Evolutionary conservation across 2,329 filamentous ascomycete genomes (phyloP).

Genomic region (Curvularia hawaiiensis): DNA sequence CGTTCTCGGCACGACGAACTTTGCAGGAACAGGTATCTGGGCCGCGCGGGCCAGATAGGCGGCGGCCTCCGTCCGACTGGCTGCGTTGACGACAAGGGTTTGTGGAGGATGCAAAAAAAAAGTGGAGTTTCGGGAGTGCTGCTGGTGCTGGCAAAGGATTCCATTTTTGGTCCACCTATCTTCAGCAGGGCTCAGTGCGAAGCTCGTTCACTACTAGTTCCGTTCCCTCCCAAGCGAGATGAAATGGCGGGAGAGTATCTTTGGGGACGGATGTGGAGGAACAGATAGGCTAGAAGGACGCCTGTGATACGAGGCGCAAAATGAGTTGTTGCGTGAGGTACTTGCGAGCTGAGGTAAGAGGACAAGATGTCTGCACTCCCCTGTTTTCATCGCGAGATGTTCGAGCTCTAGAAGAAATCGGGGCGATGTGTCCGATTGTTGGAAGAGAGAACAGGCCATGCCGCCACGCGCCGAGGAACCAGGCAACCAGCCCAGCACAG

Average conservation of each 20-base stretch:
- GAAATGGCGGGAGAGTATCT: conserved; percentile 2
- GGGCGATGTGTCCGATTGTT: background rate
- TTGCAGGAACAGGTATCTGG: conserved; percentile 15
- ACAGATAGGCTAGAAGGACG: background rate
- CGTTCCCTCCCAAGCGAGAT: conserved; percentile 16
- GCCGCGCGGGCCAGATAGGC: conserved; percentile 6
- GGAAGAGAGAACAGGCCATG: background rate
- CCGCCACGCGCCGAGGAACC: background rate
- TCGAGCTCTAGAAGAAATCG: background rate
- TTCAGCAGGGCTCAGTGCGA: conserved; percentile 3
- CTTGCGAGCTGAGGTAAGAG: background rate
- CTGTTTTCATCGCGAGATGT: background rate
- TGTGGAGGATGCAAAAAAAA: background rate
- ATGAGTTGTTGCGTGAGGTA: background rate
- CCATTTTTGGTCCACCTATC: conserved; percentile 1
- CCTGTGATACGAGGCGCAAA: background rate
- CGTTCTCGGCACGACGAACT: conserved; percentile 5
- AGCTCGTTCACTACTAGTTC: background rate
- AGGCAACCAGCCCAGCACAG: background rate
- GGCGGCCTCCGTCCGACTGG: background rate
- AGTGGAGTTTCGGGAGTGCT: background rate
- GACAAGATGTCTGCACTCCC: background rate
- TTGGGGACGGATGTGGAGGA: background rate
- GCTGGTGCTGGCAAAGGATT: conserved; percentile 1
- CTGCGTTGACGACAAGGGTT: background rate